Evolutionary conservation across 345 rosid species (phyloP).

Genomic region (Aquilaria yunnanensis): DNA sequence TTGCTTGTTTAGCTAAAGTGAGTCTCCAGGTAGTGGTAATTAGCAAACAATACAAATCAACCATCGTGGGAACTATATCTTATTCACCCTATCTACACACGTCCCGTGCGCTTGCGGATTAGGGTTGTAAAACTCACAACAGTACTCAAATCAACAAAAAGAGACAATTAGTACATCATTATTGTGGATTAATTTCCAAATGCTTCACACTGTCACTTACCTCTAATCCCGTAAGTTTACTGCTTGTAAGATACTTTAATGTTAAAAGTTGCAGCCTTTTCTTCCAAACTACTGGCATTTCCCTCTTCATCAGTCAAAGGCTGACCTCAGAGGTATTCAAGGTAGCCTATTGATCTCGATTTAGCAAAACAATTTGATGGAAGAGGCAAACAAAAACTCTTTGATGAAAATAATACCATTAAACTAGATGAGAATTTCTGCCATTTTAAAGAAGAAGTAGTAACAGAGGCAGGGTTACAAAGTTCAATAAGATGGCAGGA

Average conservation of each 20-base stretch:
- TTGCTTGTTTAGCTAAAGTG: no score
- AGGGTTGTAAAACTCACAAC: no score
- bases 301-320: constrained; percentile 98
- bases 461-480: constrained; percentile 80
- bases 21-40: no score
- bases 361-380: constrained; percentile 3
- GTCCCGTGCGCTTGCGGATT: no score
- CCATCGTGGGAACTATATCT: no score
- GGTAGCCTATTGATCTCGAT: constrained; percentile 56
- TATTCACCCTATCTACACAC: no score
- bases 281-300: constrained; percentile 85
- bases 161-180: constrained; percentile 12
- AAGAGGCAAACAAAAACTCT: neutral
- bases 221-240: constrained; percentile 98
- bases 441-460: constrained; percentile 72
- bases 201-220: constrained; percentile 28
- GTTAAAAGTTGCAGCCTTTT: constrained; percentile 83
- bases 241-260: constrained; percentile 96
- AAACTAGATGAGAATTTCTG: constrained; percentile 82
- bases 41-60: no score
- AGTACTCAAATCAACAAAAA: constrained; percentile 10
- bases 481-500: constrained; percentile 28
- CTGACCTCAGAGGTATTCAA: constrained; percentile 86
- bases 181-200: constrained; percentile 8
- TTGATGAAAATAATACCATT: constrained; percentile 38